phyloP scores from a whole-genome alignment of 78 protist genomes.

The Anaeramoeba flamelloides region DNA sequence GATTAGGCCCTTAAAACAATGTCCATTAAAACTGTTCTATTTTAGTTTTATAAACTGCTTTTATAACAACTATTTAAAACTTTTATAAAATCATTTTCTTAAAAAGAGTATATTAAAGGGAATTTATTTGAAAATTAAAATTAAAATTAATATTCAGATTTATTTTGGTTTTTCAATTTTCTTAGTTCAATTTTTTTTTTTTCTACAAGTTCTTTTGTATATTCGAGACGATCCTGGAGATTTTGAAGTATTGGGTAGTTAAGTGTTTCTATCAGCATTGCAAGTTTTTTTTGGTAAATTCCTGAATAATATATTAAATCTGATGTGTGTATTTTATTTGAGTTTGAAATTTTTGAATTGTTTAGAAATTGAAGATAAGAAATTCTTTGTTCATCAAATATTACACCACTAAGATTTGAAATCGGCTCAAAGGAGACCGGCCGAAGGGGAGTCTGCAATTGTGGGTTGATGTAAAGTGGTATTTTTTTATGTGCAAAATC shows the following conservation, averaged over 20 bases:
- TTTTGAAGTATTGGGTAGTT: not conserved
- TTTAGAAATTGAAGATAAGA: not conserved
- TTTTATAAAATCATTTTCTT: no score
- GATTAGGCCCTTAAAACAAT: no score
- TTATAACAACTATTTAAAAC: no score
- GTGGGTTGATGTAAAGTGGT: not conserved
- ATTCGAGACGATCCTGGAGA: not conserved
- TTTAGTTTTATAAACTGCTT: no score
- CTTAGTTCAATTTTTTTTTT: not conserved
- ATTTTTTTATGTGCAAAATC: not conserved
- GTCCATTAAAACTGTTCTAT: no score
- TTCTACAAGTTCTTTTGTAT: not conserved
- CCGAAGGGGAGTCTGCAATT: not conserved
- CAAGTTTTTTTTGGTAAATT: not conserved
- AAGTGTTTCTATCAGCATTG: not conserved
- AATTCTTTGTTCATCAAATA: not conserved
- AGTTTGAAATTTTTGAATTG: not conserved
- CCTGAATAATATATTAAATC: not conserved
- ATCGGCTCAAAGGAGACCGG: not conserved
- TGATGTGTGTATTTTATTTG: not conserved
- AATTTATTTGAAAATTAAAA: no score
- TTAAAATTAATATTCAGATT: no score
- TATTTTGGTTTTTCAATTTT: no score
- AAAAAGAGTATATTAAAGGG: no score
- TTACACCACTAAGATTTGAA: not conserved